A percentile compares a stretch with the other conserved stretches of the same genome.
Evolutionary conservation across 192 early-diverging fungal genomes (phyloP).

Genomic region (Rhizoclosmatium globosum): DNA sequence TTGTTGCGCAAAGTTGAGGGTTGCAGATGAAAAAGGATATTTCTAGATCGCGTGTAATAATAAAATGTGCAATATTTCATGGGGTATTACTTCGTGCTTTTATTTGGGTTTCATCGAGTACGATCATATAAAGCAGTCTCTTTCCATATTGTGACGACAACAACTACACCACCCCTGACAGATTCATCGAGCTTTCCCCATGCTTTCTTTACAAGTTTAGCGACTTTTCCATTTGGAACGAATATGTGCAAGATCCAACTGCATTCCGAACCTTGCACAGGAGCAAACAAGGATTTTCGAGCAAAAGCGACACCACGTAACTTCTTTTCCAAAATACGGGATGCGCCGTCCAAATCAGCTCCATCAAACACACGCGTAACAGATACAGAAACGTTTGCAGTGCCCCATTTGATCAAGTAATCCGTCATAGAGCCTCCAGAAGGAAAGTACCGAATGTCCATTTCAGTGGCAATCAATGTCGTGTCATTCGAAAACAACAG

Average conservation of each 20-base stretch:
- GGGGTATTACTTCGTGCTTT: neutral
- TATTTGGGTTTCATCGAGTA: neutral
- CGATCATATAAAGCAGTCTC: constrained; percentile 22
- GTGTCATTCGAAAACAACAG: neutral
- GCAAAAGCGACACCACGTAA: constrained; percentile 31
- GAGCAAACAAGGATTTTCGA: constrained; percentile 23
- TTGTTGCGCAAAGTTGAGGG: neutral
- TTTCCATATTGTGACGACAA: constrained; percentile 35
- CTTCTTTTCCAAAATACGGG: constrained; percentile 37
- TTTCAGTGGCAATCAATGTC: constrained; percentile 36
- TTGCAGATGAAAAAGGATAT: too few species aligned
- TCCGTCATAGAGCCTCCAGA: constrained; percentile 42
- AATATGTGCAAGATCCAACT: constrained; percentile 37
- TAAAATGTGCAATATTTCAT: neutral
- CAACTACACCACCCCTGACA: constrained; percentile 11
- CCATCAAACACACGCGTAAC: constrained; percentile 41
- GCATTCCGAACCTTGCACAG: constrained; percentile 28
- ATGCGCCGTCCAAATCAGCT: neutral
- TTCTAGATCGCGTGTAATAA: too few species aligned
- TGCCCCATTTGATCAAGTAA: constrained; percentile 31
- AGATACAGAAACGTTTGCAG: constrained; percentile 25
- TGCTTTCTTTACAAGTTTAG: constrained; percentile 25
- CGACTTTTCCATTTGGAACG: constrained; percentile 32
- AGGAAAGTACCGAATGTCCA: constrained; percentile 43
- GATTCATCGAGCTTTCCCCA: neutral